Evolutionary conservation across 2,329 filamentous ascomycete genomes (phyloP), one percentile per base, ranked within the genome.

Genomic region (Phialemonium atrogriseum): DNA sequence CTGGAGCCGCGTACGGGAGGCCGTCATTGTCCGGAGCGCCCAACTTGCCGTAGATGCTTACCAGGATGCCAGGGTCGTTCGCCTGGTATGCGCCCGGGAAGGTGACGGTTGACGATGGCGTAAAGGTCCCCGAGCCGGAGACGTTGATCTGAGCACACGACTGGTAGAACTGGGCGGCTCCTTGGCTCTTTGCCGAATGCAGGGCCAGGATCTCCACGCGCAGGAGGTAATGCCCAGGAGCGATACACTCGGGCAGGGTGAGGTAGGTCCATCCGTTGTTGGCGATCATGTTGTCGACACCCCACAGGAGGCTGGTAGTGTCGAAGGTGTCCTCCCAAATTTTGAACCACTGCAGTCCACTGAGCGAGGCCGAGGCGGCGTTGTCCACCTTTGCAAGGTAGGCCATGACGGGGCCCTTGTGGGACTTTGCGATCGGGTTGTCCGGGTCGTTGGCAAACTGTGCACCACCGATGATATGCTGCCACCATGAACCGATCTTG

Each of bases 381-480:
- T 70, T 62, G 44, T 62, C 55, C 4, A 74, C 69, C 49, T 70
- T 68, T 27, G 66, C 62, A 15, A 73, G 56, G 51, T 70, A 73
- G 2, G 65, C 61, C 28, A 68, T 63, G 24, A 73, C 55, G 3
- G 70, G 70, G 0, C 69, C 69, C 48, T 70, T 70, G 53, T 74
- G 69, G 10, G 62, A 66, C 34, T 58, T 52, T 19, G 69, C 70
- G 42, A 75, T 73, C 32, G 68, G 69, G 51, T 71, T 62, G 49
- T 69, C 68, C 3, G 54, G 50, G 53, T 70, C 67, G 40, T 58
- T 58, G 26, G 65, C 32, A 41, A 56, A 60, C 48, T 73, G 67
- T 7, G 62, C 56, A 28, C 69, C 69, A 32, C 70, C 70, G 34
- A 73, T 63, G 30, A 72, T 56, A 43, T 73, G 69, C 24, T 67